Evolutionary conservation across 2,329 filamentous ascomycete species (phyloP), one percentile per base, ranked within the genome.

Genomic region (Orbilia blumenaviensis): DNA sequence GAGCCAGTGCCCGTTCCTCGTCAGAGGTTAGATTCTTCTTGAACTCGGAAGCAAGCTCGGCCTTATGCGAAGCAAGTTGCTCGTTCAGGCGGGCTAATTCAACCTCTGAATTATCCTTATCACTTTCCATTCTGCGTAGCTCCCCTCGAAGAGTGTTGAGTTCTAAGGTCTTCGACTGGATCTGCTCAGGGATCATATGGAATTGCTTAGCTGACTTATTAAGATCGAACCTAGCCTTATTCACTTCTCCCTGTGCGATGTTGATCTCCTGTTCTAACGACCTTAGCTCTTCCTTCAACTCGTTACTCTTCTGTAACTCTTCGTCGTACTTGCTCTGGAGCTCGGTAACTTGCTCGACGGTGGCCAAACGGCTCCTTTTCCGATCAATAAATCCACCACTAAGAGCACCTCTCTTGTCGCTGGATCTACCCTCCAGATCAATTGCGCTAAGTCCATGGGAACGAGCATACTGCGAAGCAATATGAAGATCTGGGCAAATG

Each of bases 311-410:
- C 12, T 85, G 85, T 69, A 88, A 85, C 64, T 93, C 87, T 8
- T 85, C 84, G 54, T 97, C 93, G 78, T 89, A 91, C 80, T 92
- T 89, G 60, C 89, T 87, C 36, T 93, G 89, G 86, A 91, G 92
- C 80, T 89, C 90, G 66, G 89, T 89, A 32, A 94, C 88, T 3
- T 89, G 87, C 74, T 90, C 90, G 29, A 97, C 91, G 27, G 91
- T 93, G 80, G 94, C 91, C n/a, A 98, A 86, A 21, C 94, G 90
- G 0, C 94, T 98, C 79, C 90, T 91, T 34, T 91, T 88, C 9
- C 91, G 89, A 81, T 99, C 95, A 78, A 97, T 91, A 81, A 91
- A 99, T 80, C 95, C 95, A 85, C 95, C 95, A 56, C 93, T 97
- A 85, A 99, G 89, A 12, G 94, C 94, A 83, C 95, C 95, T 80